Base-by-base conservation (phyloP, 1,139 yeast genomes). In the Yamadazyma conglobata region DNA sequence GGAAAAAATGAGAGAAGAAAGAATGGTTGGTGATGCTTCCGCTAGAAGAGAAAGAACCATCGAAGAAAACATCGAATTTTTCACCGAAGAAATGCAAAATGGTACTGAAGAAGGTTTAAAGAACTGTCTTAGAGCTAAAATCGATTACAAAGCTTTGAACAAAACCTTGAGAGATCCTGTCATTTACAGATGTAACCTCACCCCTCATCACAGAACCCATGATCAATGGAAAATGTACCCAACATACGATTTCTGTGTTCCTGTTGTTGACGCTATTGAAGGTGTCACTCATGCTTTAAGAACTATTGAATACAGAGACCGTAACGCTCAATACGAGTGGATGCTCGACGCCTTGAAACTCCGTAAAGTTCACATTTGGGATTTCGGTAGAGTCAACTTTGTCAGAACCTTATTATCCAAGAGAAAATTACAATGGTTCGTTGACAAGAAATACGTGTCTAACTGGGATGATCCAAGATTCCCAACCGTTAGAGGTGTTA, bases 381-480 rank as follows among this genome's bases (percentile, higher is more conserved):
- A 91, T 69, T 91, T 91, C 53, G 93, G 94, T 42, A 80, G 97
- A 64, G 89, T 91, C 54, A 91, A 89, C 73, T 89, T 91, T 54
- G 87, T 89, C 39, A 81, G 96, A 70, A 91, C 98, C 17, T 70
- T 91, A 54, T 70, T 91, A 43, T 86, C 96, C 39, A 91, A 91
- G 80, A 83, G 98, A 71, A 91, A 91, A 71, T 73, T 91, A 54
- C 97, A 91, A 69, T 89, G 96, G 96, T 87, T 91, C 60, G 97
- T 91, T 43, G 96, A 91, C 69, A 82, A 86, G 58, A 67, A 75
- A 23, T 72, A 80, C 48, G 98, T 91, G 38, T 52, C 74, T 21
- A 88, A 87, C 64, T 91, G 98, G 98, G 96, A 89, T 55, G 98
- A 91, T 63, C 97, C 98, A 50, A 77, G 98, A 61, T 91, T 91